Evolutionary conservation across 192 early-diverging fungal species (phyloP).

Genomic region (Thamnidium elegans): DNA sequence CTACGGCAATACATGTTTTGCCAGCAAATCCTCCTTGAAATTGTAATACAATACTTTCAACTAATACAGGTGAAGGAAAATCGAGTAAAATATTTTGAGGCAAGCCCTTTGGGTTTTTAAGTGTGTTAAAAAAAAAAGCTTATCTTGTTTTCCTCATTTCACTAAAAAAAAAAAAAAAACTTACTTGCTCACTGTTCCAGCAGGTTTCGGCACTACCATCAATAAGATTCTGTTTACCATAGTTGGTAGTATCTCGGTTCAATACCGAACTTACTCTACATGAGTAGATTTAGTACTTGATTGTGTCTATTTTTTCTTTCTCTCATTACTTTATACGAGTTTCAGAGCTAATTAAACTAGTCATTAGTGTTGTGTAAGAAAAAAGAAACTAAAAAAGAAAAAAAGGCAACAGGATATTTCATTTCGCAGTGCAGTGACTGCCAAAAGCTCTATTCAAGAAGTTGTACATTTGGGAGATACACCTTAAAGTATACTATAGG

Average conservation of each 20-base stretch:
- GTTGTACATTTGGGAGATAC: too few relatives aligned
- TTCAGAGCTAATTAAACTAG: constrained; percentile 36
- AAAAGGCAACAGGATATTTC: neutral
- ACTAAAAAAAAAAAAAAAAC: neutral
- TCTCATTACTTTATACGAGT: constrained; percentile 41
- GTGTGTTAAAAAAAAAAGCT: neutral
- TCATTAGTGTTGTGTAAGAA: constrained; percentile 12
- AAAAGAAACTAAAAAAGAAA: neutral
- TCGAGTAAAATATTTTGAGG: constrained; percentile 76
- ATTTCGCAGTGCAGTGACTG: neutral
- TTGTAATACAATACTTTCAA: constrained; percentile 51
- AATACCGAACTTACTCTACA: constrained; percentile 84
- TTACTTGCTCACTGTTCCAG: constrained; percentile 90
- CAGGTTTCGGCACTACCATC: constrained; percentile 84
- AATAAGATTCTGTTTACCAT: constrained; percentile 79
- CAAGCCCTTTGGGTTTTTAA: constrained; percentile 45
- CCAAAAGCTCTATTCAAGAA: too few relatives aligned
- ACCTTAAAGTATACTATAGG: too few relatives aligned
- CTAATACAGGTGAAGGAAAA: constrained; percentile 49
- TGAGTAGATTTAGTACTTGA: neutral
- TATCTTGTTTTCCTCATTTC: neutral
- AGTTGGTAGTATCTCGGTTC: constrained; percentile 70
- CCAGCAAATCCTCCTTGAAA: constrained; percentile 92
- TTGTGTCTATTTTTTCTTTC: neutral
- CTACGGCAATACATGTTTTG: constrained; percentile 59